These are phyloP conservation scores for Irpex rosettiformis DNA, from an alignment of 1,284 basidiomycete species.

Conservation along the genomic window DNA sequence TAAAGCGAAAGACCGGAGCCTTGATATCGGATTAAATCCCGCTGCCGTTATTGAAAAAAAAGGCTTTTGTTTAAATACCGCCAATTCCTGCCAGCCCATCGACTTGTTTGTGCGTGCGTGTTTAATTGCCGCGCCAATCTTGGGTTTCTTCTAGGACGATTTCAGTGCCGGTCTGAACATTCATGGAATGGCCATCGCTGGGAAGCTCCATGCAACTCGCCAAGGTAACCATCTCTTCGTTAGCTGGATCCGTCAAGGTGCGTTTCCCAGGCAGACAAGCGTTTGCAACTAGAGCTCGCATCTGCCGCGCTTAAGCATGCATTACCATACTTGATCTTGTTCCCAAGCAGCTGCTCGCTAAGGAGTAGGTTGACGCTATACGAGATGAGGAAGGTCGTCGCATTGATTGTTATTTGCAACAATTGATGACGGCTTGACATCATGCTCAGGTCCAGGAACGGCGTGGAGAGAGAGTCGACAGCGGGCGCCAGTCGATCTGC, in stretches of 20 bases:
- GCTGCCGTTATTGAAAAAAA: background rate
- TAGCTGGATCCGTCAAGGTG: background rate
- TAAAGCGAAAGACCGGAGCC: background rate
- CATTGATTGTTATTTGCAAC: background rate
- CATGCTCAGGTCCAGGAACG: background rate
- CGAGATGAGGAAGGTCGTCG: background rate
- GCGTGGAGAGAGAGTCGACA: background rate
- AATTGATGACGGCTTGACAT: background rate
- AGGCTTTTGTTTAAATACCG: background rate
- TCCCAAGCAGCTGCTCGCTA: background rate
- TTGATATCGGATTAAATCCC: background rate
- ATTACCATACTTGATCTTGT: background rate
- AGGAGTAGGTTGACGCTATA: background rate
- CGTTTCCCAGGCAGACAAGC: background rate
- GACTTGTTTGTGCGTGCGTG: no score
- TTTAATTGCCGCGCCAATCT: no score
- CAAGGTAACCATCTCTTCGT: background rate
- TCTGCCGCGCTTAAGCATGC: background rate
- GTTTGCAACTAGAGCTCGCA: background rate
- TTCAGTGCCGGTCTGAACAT: no score
- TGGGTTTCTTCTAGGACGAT: no score
- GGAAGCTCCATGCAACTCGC: background rate
- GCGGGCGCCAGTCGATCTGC: background rate
- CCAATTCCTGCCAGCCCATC: no score
- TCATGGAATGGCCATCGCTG: background rate